A percentile compares a stretch with the other conserved stretches of the same genome.
These are phyloP conservation scores for Penicillium riverlandense DNA, from an alignment of 495 filamentous ascomycete species.

Conservation along the genomic window DNA sequence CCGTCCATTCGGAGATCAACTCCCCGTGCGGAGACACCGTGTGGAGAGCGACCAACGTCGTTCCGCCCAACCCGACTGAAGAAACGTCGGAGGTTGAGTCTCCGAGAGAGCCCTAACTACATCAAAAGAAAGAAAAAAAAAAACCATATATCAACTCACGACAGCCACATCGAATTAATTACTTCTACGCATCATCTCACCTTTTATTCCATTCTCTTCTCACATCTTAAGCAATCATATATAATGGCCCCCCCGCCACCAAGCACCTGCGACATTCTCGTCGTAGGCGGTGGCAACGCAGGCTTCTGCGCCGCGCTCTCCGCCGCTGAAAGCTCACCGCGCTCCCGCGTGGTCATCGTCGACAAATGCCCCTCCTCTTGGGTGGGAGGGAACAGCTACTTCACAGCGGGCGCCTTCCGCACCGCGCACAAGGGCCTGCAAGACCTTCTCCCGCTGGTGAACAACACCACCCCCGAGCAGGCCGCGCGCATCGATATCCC, in stretches of 20 bases:
- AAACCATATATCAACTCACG: no score
- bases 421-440: conserved; percentile 37
- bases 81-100: no score
- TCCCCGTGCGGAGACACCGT: no score
- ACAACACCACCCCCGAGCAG: conserved; percentile 31
- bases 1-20: no score
- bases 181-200: not conserved
- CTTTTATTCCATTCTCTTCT: no score
- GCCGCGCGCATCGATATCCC: conserved; percentile 35
- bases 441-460: conserved; percentile 42
- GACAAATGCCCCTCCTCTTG: conserved; percentile 46
- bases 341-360: conserved; percentile 32
- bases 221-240: not conserved
- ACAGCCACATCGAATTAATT: not conserved
- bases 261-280: conserved; percentile 36
- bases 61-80: no score
- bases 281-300: conserved; percentile 53
- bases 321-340: conserved; percentile 32
- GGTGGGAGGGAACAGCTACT: conserved; percentile 52
- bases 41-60: no score
- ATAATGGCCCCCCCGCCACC: conserved; percentile 11
- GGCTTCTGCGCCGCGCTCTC: conserved; percentile 50
- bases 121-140: no score
- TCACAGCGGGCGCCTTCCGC: conserved; percentile 52
- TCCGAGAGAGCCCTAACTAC: no score